phyloP scores from a whole-genome alignment of 1,284 basidiomycete species.

The Sporisorium graminicola region DNA sequence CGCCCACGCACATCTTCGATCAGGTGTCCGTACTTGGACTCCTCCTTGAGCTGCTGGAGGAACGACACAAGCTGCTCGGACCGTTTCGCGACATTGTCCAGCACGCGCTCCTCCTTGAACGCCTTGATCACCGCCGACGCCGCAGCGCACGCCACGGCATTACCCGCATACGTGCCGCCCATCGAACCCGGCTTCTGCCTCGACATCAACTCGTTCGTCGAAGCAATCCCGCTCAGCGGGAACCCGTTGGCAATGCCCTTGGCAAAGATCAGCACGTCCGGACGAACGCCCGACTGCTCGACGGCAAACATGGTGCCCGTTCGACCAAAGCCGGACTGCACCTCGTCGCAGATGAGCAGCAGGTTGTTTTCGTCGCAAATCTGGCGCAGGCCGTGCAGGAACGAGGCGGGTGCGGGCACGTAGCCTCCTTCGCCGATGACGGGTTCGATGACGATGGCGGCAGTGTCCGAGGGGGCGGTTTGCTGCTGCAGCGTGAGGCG shows the following conservation, averaged over 20 bases:
- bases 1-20: slow-evolving; percentile 66
- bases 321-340: slow-evolving; percentile 78
- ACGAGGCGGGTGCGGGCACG: slow-evolving; percentile 85
- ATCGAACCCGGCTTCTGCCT: slow-evolving; percentile 83
- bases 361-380: slow-evolving; percentile 90
- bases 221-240: slow-evolving; percentile 88
- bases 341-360: slow-evolving; percentile 95
- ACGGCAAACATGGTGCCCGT: slow-evolving; percentile 74
- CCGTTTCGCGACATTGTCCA: slow-evolving; percentile 63
- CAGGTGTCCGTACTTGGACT: slow-evolving; percentile 45
- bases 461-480: slow-evolving; percentile 85
- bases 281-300: slow-evolving; percentile 81
- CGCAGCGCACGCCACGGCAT: slow-evolving; percentile 65
- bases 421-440: slow-evolving; percentile 94
- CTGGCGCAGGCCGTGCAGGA: slow-evolving; percentile 81
- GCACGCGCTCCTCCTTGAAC: slow-evolving; percentile 61
- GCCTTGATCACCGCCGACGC: slow-evolving; percentile 58
- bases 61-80: slow-evolving; percentile 60
- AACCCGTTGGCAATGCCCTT: slow-evolving; percentile 96
- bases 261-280: slow-evolving; percentile 89
- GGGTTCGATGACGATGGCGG: slow-evolving; percentile 91
- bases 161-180: slow-evolving; percentile 72
- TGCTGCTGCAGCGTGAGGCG: slow-evolving; percentile 87
- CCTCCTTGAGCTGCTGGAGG: slow-evolving; percentile 45
- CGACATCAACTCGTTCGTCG: slow-evolving; percentile 84